Conservation (phyloP, 2,329 filamentous ascomycete species). For the Pseudocercospora macadamiae region DNA sequence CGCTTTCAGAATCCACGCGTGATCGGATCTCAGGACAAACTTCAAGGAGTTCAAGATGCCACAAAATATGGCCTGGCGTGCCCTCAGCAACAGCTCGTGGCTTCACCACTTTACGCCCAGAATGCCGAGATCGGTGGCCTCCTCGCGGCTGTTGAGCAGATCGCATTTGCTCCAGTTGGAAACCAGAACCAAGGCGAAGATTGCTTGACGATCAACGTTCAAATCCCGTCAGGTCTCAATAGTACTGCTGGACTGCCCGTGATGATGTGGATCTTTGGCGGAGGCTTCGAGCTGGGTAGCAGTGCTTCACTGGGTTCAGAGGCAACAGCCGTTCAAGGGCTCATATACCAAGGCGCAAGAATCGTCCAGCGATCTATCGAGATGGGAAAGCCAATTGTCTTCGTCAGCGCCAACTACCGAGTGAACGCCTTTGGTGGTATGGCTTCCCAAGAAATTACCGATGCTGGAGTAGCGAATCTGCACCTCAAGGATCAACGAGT, state of each 20-base stretch:
- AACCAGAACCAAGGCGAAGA: constrained; percentile 13
- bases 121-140: constrained; percentile 14
- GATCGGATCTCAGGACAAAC: constrained; percentile 9
- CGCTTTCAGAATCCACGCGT: constrained; percentile 15
- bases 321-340: constrained; percentile 6
- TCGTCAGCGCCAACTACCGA: constrained; percentile 53
- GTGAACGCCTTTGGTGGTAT: constrained; percentile 70
- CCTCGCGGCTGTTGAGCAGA: constrained; percentile 14
- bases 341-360: constrained; percentile 25
- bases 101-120: neutral
- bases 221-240: constrained; percentile 10
- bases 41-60: constrained; percentile 11
- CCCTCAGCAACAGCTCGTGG: constrained; percentile 15
- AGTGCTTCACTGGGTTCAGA: constrained; percentile 20
- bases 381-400: constrained; percentile 24
- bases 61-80: constrained; percentile 16
- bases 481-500: constrained; percentile 46
- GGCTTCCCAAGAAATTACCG: constrained; percentile 55
- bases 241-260: constrained; percentile 40
- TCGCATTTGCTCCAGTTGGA: constrained; percentile 3
- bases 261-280: constrained; percentile 51
- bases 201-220: constrained; percentile 18
- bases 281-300: constrained; percentile 43
- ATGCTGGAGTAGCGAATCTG: constrained; percentile 54
- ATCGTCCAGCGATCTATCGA: constrained; percentile 29